Base-by-base conservation (phyloP, 768 basidiomycete genomes). In the Agaricus bisporus region DNA sequence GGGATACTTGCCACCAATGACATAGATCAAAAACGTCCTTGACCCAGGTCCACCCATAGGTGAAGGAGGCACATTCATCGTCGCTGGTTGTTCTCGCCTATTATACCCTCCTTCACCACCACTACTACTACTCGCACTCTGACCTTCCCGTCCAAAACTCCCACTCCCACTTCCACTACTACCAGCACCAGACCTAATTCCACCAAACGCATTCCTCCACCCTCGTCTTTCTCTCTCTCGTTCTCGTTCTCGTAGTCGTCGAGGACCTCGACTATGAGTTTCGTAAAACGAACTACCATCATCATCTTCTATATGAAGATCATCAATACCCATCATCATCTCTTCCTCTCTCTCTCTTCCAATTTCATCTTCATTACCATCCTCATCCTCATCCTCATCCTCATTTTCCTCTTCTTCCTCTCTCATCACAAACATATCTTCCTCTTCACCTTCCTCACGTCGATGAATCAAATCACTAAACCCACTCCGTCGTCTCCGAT, bases 11-110 rank as follows among this genome's bases (percentile, higher is more conserved):
- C 87, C 88, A 48, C 89, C 88, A 64, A 91, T 89, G 56, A 95
- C 91, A 69, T 91, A 94, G 53, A 95, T 92, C 67, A 93, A 73
- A 69, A 93, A 93, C 15, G 90, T 93, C 58, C 90, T 70, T 42
- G 83, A 82, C 6, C 73, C 74, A 43, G 69, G 63, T 2, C 59
- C 58, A 12, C 48, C 42, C 14, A 54, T 43, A 22, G 49, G 51
- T 56, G 58, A 50, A 38, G 29, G 49, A 18, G 63, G 43, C 28
- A 61, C 61, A 28, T n/a, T 28, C 18, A 43, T 38, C 37, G 38
- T 49, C 26, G 46, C 59, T 36, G 58, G 39, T 14, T 17, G 15
- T 15, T 15, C 49, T 3, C 51, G 45, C 25, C 42, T 42, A 35
- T 47, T 55, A 39, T 44, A 46, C 3, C 43, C 43, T 25, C 15